Base-by-base conservation (phyloP, 257 asterid genomes). In the Coffea eugenioides region DNA sequence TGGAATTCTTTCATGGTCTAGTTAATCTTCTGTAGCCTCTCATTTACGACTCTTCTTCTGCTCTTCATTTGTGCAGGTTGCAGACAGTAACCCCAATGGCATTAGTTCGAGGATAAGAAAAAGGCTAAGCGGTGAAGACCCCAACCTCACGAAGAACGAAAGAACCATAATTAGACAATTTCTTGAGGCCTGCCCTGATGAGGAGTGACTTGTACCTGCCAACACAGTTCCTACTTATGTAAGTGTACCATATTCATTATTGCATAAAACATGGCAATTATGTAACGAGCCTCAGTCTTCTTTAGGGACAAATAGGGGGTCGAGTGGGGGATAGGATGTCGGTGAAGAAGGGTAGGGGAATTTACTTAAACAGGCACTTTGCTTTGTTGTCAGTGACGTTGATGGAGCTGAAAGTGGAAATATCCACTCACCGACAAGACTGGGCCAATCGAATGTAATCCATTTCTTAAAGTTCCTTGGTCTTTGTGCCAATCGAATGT, bases 61-160 rank as follows among this genome's bases (percentile, higher is more conserved):
- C 61, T 75, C 4, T 69, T 18, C 16, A 18, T 70, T 20, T 34
- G 21, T 74, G 83, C 86, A 95, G 99, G 97, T 95, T 82, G 67
- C 73, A 4, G 91, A 80, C 59, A 85, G 87, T 31, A 71, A 84
- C 65, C 85, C 94, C 9, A 82, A 81, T 70, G 88, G 89, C 86
- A 77, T 49, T 21, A 84, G 61, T 48, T 83, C 90, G 81, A 87
- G 79, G 43, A 83, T 89, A n/a, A 87, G 97, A 77, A 87, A 74
- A 65, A 89, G 97, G 88, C 56, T 95, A 81, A 74, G 82, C 3
- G 83, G 91, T 10, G 97, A 92, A 21, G 95, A 91, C 57, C 97
- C 97, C 54, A 69, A 82, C 73, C 97, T 93, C 78, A 86, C 97
- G 3, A 77, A 80, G 64, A 49, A 82, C 10, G 99, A 93, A 80